Evolutionary conservation across 192 early-diverging fungal genomes (phyloP), one percentile per base, ranked within the genome.

Genomic region (Kickxella alabastrina): DNA sequence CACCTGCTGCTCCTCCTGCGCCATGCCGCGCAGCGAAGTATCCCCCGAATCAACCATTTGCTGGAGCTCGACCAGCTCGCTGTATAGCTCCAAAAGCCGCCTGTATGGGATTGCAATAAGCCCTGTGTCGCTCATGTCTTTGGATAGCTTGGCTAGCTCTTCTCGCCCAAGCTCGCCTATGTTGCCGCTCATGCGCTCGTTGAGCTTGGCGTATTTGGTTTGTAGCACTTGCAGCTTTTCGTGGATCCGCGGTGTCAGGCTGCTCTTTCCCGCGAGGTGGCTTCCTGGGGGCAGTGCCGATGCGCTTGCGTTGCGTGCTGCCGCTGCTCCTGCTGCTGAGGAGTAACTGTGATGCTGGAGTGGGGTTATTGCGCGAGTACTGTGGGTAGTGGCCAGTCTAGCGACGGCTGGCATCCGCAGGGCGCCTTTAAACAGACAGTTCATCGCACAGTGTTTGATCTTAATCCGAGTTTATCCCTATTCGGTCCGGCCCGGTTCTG

Each of bases 1-100:
- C 17, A 49, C 52, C 13, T 58, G 50, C 25, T 69, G 72, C 56
- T 91, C 89, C 26, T 88, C 86, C 23, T 76, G 58, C 0, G 81
- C 83, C 69, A 91, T 68, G 13, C 61, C 61, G 21, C 75, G 50
- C 37, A 87, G 56, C 29, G 37, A 40, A 24, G 45, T 22, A 29
- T 62, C 56, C 6, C 66, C 50, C 7, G 58, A 60, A 19, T 52
- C 50, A 14, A 70, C 59, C 60, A 68, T 66, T 42, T 72, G 66
- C 37, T 76, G 62, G 23, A 77, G 47, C 47, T 77, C 65, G 2
- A 36, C 23, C 3, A 77, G 68, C 57, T 77, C 74, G 4, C 37
- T 29, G 24, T 71, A 70, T 6, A 54, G 59, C 44, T 64, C 29
- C 42, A 66, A 25, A 10, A 77, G 43, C 6, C 54, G 59, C 10